Evolutionary conservation across 1,284 basidiomycete species (phyloP), one percentile per base, ranked within the genome.

Genomic region (Termitomyces sp.): DNA sequence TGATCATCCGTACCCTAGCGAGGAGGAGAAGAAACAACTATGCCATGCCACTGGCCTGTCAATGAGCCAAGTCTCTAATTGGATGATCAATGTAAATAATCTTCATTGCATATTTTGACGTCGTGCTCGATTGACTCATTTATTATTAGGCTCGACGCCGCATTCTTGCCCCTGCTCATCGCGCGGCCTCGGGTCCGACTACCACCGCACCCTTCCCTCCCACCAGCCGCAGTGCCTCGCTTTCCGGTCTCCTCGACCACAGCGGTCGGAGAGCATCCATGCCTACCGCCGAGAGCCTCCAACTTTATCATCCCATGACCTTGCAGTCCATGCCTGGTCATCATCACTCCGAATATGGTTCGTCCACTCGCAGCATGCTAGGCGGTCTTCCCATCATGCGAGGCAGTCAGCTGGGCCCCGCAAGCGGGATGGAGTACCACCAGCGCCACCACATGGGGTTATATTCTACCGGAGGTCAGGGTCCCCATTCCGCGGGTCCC

Each of bases 11-110:
- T 94, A 94, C 66, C 92, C 91, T 19, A 88, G 84, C 57, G 90
- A 94, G 66, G 89, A 93, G 60, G 91, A 94, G 75, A 94, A 94
- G 73, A 91, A 92, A 63, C 84, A 87, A 64, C 72, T 94, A 55
- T 93, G 91, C 70, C 81, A 86, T 62, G 84, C 86, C 46, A 94
- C 91, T 0, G 88, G 88, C 13, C 72, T 94, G 57, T 89, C 83
- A 67, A 92, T 93, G 84, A 86, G 80, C 67, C 91, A 93, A 69
- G 89, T 93, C 1, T 88, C 86, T 53, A 92, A 92, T 66, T 92
- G 89, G 89, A 92, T 92, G 86, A 92, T 92, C 64, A 91, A 92
- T 61, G 89, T 91, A 52, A 61, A 88, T 77, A 33, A 35, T 42
- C 26, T 43, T 56, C 52, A 57, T 49, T 53, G n/a, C 50, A 56